phyloP scores from a whole-genome alignment of 345 rosid genomes.

The Eucalyptus microcorys region DNA sequence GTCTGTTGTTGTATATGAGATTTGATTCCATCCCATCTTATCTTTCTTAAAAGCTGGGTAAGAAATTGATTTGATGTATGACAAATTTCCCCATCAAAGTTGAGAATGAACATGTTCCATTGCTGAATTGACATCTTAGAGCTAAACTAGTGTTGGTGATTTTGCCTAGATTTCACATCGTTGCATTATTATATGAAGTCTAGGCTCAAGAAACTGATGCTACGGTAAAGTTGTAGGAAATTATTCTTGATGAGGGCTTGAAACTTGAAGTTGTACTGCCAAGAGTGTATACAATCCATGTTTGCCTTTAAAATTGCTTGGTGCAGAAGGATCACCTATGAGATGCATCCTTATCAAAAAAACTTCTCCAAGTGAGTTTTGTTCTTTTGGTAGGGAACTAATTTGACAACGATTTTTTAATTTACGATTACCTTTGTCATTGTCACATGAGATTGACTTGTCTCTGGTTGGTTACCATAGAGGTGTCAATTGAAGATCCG shows the following conservation, averaged over 20 bases:
- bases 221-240: background rate
- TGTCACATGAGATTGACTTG: no score
- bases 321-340: no score
- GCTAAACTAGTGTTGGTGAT: no score
- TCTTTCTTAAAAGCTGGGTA: background rate
- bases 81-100: background rate
- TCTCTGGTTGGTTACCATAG: no score
- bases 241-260: background rate
- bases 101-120: background rate
- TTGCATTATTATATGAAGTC: background rate
- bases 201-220: background rate
- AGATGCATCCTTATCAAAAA: no score
- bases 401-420: no score
- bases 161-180: background rate
- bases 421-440: no score
- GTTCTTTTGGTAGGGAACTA: rapidly evolving
- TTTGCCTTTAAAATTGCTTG: background rate
- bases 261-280: rapidly evolving
- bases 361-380: no score
- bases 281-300: background rate
- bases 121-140: no score
- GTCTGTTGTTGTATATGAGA: no score
- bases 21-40: background rate
- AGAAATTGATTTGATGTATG: background rate
- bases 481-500: background rate